Evolutionary conservation across 2,329 filamentous ascomycete genomes (phyloP), one percentile per base, ranked within the genome.

Genomic region (Aspergillus sp.): DNA sequence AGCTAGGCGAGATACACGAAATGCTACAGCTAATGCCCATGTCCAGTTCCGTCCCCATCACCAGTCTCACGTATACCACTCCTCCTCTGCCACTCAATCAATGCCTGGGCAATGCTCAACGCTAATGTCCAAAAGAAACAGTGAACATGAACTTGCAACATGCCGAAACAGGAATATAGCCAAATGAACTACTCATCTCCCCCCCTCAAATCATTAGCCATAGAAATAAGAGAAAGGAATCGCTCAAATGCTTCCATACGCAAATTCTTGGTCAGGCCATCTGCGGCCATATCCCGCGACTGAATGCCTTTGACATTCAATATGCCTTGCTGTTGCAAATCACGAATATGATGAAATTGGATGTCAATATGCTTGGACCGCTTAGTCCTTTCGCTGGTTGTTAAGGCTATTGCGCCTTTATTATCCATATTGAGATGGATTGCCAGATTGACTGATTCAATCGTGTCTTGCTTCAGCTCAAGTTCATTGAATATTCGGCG

Each of bases 241-340:
- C 13, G 32, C 7, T 12, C 11, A 12, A n/a, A 12, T 11, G 7
- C 32, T 33, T 11, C 11, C 4, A 19, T 26, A 7, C 12, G 11
- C 4, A 36, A 19, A 5, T 4, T 3, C 34, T 36, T 36, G n/a
- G 34, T 36, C 4, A 36, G 13, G 7, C 34, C 34, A 8, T 36
- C 34, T 36, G 34, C 34, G 9, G 34, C 11, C 6, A 12, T 36
- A 4, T 36, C 34, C 6, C 6, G 11, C 2, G 34, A 36, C 9
- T 9, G 39, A 39, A 40, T 26, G 26, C 13, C 29, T 8, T 32
- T 19, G 19, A 40, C 26, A n/a, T 7, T 30, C 13, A 39, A 10
- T 27, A 39, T 7, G 48, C 48, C 42, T 48, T 46, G 29, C 6
- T 30, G n/a, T 8, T 10, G 27, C 7, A 31, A 29, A 9, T 40